Base-by-base conservation (phyloP, 352 stramenopile species). In the Phytophthora meadii region DNA sequence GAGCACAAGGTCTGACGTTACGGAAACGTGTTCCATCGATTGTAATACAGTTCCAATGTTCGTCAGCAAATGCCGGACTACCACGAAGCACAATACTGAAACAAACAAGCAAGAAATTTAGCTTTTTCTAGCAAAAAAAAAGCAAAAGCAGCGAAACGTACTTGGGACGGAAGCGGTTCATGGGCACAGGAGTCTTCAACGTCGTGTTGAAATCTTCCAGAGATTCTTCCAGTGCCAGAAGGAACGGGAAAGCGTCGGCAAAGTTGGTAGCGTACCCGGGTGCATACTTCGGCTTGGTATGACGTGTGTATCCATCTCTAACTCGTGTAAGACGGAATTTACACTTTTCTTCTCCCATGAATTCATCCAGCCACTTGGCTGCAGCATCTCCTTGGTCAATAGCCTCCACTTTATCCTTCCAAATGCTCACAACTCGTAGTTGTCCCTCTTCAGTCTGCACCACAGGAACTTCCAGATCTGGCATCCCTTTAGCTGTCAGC, bases 131-230 rank as follows among this genome's bases (percentile, higher is more conserved):
- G 41, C 28, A 46, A 2, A 27, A 54, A n/a, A 25, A 5, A 14
- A 14, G 32, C 36, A 17, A 1, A 14, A 22, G 22, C 6, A 6
- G 14, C 15, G 6, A 10, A 28, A 54, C 54, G 25, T 41, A 81
- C 86, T 97, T 97, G 24, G 89, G 79, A 6, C 89, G 87, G 60
- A 97, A 97, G 5, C 86, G 85, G 27, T 90, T 86, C 70, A 95
- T 95, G 8, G 73, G 67, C n/a, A 94, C 70, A 1, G 76, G 63
- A 1, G 82, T 77, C 15, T 86, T 39, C 7, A 94, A 64, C 8
- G 60, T 63, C 22, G 71, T 66, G 54, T 93, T 93, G 34, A 95
- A 61, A 1, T 85, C 68, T 5, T 83, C 61, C 15, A 97, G 49
- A 19, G 85, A 94, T 25, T 77, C 68, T 14, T 89, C 65, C 10